These are phyloP conservation scores for Austroboletus novae-zelandiae DNA, from an alignment of 1,284 basidiomycete genomes.

Conservation along the genomic window DNA sequence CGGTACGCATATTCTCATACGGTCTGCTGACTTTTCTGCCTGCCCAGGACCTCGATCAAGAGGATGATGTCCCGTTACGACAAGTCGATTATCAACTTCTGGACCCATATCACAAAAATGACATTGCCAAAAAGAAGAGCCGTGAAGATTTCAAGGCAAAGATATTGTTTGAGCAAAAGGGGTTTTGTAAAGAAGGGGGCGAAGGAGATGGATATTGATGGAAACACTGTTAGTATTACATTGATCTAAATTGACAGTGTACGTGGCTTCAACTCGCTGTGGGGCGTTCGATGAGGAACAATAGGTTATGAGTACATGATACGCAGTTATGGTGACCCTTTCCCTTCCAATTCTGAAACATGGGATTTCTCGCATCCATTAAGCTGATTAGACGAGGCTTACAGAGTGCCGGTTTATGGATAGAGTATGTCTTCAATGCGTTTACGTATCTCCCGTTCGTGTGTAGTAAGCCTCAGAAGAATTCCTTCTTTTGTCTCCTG, in stretches of 20 bases:
- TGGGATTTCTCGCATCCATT: conserved; percentile 49
- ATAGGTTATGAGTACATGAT: conserved; percentile 22
- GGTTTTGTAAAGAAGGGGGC: conserved; percentile 85
- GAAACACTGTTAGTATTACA: conserved; percentile 12
- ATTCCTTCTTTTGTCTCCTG: conserved; percentile 64
- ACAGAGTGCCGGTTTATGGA: conserved; percentile 38
- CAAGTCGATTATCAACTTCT: conserved; percentile 73
- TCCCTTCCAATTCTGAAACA: conserved; percentile 57
- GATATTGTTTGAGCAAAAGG: conserved; percentile 73
- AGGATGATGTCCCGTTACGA: conserved; percentile 82
- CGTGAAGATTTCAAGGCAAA: conserved; percentile 73
- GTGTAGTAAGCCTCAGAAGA: conserved; percentile 58
- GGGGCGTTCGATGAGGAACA: conserved; percentile 13
- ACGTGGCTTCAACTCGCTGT: conserved; percentile 4
- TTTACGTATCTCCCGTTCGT: conserved; percentile 71
- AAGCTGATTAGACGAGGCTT: conserved; percentile 37
- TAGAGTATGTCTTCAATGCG: conserved; percentile 68
- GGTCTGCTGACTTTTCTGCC: conserved; percentile 6
- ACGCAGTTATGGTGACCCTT: conserved; percentile 45
- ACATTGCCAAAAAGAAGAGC: conserved; percentile 64
- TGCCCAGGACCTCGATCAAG: conserved; percentile 84
- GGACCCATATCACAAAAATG: conserved; percentile 69
- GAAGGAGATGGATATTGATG: conserved; percentile 86
- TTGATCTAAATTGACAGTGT: conserved; percentile 12
- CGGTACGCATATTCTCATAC: conserved; percentile 5